Conservation (phyloP, 1,139 yeast species). For the Hansenula sp. region DNA sequence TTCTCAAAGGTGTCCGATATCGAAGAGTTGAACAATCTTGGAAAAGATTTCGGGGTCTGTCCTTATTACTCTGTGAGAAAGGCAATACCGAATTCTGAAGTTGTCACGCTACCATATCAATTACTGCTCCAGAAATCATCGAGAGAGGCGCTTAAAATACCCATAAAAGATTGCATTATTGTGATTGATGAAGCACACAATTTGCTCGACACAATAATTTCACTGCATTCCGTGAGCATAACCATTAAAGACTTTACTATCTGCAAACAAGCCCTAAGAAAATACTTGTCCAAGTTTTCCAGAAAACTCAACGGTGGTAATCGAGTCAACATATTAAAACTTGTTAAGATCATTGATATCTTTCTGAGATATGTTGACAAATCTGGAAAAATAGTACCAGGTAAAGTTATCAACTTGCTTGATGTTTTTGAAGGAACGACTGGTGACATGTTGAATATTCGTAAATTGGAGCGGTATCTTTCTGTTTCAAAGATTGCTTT, state of each 20-base stretch:
- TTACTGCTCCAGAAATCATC: slow-evolving; percentile 63
- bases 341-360: slow-evolving; percentile 52
- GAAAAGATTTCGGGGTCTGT: slow-evolving; percentile 55
- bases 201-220: slow-evolving; percentile 68
- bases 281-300: slow-evolving; percentile 57
- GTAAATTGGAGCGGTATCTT: slow-evolving; percentile 62
- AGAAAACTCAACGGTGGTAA: slow-evolving; percentile 69
- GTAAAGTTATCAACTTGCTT: slow-evolving; percentile 46
- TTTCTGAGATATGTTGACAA: slow-evolving; percentile 42
- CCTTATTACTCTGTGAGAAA: slow-evolving; percentile 78
- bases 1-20: slow-evolving; percentile 71
- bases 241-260: slow-evolving; percentile 42
- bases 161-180: slow-evolving; percentile 60
- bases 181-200: slow-evolving; percentile 95
- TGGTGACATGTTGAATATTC: slow-evolving; percentile 69
- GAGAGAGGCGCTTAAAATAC: slow-evolving; percentile 54
- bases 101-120: slow-evolving; percentile 84
- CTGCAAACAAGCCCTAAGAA: slow-evolving; percentile 38
- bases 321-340: slow-evolving; percentile 62
- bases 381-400: slow-evolving; percentile 38
- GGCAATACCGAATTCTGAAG: slow-evolving; percentile 51
- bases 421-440: slow-evolving; percentile 54
- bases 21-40: slow-evolving; percentile 69
- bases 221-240: slow-evolving; percentile 62
- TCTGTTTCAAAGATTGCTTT: slow-evolving; percentile 72